Evolutionary conservation across 176 grass and related monocot genomes (phyloP), one percentile per base, ranked within the genome.

Genomic region (Cenchrus fungigraminus): DNA sequence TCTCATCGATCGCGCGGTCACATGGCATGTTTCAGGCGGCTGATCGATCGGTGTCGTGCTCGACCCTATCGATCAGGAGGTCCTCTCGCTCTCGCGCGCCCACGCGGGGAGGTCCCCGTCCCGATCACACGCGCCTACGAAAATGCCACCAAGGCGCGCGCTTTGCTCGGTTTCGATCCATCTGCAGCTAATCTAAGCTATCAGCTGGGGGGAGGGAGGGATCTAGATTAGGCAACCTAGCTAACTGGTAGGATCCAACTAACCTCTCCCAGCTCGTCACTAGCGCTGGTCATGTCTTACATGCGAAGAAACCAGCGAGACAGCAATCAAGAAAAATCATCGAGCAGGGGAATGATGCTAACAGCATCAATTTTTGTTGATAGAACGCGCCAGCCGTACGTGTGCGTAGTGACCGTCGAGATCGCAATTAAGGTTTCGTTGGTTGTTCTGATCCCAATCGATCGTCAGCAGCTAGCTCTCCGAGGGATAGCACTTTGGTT

Each of bases 221-320:
- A 12, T 3, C 4, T 4, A 50, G 68, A 74, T 66, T 74, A 57
- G 68, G 69, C 37, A 67, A 74, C 77, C 85, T 55, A 76, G 50
- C 20, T 81, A 87, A 45, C 28, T 87, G 68, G 65, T 87, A 81
- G 85, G 85, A 87, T 81, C 59, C 77, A 81, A 49, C 77, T 58
- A 87, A 87, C 78, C 78, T 73, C 77, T 68, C 49, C 11, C 49
- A 2, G 5, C 1, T 8, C 5, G n/a, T 34, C 85, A 87, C 60
- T 87, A 68, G 70, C 10, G 72, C 65, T 15, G 69, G 78, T 73
- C 60, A 25, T 74, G 61, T 47, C 68, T 74, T 86, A 65, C 32
- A 46, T 86, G 77, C 9, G 9, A 86, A 74, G 58, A 46, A 86
- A 80, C 47, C 46, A 16, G 66, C 55, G 22, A 51, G 37, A 25